phyloP scores from a whole-genome alignment of 345 rosid species.

The Gossypium ekmanianum region DNA sequence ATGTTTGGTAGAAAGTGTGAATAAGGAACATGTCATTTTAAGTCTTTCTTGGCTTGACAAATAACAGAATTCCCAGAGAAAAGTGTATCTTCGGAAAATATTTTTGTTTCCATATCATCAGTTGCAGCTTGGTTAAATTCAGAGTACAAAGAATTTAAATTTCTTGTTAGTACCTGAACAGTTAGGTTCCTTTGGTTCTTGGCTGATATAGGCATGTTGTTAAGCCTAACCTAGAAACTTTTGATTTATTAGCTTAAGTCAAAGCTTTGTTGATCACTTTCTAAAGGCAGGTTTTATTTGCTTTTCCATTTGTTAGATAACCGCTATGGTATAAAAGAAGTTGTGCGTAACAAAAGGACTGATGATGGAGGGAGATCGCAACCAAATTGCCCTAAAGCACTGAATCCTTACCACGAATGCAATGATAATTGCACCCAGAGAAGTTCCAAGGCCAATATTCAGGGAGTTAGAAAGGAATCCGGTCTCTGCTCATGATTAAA shows the following conservation, averaged over 20 bases:
- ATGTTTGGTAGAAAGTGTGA: neutral
- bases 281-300: conserved; percentile 10
- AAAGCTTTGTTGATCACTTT: conserved; percentile 6
- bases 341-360: conserved; percentile 32
- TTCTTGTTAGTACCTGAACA: neutral
- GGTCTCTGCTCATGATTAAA: neutral
- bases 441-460: neutral
- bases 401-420: conserved; percentile 51
- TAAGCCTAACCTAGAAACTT: neutral
- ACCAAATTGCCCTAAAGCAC: conserved; percentile 44
- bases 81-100: neutral
- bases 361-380: conserved; percentile 37
- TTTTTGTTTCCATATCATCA: neutral
- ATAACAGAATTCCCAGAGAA: no score
- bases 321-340: conserved; percentile 31
- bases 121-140: neutral
- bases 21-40: neutral
- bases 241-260: neutral
- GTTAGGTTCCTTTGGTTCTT: neutral
- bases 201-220: neutral
- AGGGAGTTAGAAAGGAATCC: conserved; percentile 6
- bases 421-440: conserved; percentile 7
- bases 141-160: neutral
- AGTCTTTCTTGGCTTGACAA: no score
- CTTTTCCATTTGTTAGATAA: conserved; percentile 27